Base-by-base conservation (phyloP, 1,284 basidiomycete species). In the Violaceomyces palustris region DNA sequence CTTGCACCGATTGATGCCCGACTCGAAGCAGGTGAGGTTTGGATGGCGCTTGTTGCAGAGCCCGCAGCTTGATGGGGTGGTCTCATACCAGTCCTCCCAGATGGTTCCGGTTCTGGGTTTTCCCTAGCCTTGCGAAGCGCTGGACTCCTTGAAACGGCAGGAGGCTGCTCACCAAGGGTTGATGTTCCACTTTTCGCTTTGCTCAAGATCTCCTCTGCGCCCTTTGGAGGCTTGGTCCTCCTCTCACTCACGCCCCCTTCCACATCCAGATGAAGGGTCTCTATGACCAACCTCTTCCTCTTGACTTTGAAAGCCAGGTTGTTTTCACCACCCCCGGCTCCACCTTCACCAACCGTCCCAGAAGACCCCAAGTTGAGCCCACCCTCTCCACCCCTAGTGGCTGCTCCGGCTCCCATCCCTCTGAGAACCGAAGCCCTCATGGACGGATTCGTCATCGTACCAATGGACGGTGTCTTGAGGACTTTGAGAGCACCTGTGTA, bases 241-340 rank as follows among this genome's bases (percentile, higher is more conserved):
- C 91, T 78, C 74, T 94, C 92, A 11, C 83, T 80, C 5, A 89
- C 84, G 5, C 91, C 91, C 9, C 91, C 92, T 70, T 94, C 91
- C 4, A 90, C 80, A 67, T 92, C 93, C 10, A 96, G 78, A 76
- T 94, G 89, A 46, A 96, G 77, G 18, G 90, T 96, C 76, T 97
- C 92, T 57, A 97, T 82, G 18, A 93, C 78, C 37, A 96, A 78
- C 28, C 87, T 77, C 71, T 88, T 90, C 51, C 92, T 79, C 66
- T 85, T 92, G 63, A 90, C 87, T 72, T 86, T 88, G 80, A 97
- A 98, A 6, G 87, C 90, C 14, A 98, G 79, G 65, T 97, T 96
- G 74, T 97, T 96, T 74, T 96, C 78, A 23, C 70, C 65, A 3
- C 67, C 70, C 0, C 78, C 78, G 12, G 75, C 90, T 12, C 88